phyloP scores from a whole-genome alignment of 257 asterid genomes.

The Nicotiana attenuata region DNA sequence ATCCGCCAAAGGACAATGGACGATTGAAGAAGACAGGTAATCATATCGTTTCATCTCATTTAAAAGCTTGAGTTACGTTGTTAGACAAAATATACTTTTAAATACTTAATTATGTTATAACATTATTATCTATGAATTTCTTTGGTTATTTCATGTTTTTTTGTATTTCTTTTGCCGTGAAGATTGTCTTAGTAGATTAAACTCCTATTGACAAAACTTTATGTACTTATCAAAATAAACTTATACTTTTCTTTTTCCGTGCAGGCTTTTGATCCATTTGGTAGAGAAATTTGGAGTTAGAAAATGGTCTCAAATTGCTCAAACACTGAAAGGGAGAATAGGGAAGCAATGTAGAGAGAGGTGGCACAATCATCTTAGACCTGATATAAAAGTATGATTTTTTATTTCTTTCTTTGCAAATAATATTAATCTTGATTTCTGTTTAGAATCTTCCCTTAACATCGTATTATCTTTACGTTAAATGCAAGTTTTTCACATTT shows the following conservation, averaged over 20 bases:
- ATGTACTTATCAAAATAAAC: neutral
- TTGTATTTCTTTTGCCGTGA: neutral
- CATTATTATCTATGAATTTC: neutral
- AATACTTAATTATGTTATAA: neutral
- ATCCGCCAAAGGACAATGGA: constrained; percentile 91
- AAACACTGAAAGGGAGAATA: constrained; percentile 65
- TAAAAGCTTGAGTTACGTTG: too few relatives aligned
- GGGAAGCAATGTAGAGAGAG: constrained; percentile 95
- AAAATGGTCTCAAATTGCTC: constrained; percentile 85
- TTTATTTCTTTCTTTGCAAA: neutral
- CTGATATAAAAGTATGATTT: constrained; percentile 57
- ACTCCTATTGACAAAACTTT: neutral
- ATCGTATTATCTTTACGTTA: neutral
- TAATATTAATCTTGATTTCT: neutral
- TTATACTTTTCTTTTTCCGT: neutral
- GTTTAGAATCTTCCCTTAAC: neutral
- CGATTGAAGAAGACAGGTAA: constrained; percentile 60
- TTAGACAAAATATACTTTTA: neutral
- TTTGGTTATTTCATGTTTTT: neutral
- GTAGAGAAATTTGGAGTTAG: constrained; percentile 74
- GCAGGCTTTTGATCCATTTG: constrained; percentile 51
- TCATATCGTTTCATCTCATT: too few relatives aligned
- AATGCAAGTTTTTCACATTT: neutral
- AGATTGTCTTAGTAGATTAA: neutral
- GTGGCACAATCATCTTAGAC: constrained; percentile 93